Percentiles rank a stretch among this genome's conserved stretches.
phyloP scores from a whole-genome alignment of 73 alveolate species.

The Tetrahymena borealis region DNA sequence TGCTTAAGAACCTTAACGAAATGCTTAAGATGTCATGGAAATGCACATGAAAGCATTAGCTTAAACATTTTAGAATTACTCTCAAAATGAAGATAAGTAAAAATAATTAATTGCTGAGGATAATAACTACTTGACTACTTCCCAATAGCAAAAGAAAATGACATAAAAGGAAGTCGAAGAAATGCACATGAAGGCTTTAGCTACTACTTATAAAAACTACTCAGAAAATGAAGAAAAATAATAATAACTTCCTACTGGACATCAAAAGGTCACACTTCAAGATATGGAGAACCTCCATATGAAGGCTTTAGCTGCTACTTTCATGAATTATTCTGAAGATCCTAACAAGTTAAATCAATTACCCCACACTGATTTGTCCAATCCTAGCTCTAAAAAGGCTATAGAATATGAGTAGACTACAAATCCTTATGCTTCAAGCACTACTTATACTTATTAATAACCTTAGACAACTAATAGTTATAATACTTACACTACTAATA shows the following conservation, averaged over 20 bases:
- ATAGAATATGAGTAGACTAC: not conserved
- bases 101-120: not conserved
- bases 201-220: not conserved
- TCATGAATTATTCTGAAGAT: not conserved
- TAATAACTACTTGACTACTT: not conserved
- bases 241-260: not conserved
- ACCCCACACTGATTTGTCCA: not conserved
- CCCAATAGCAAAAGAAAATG: not conserved
- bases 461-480: not conserved
- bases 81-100: not conserved
- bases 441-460: no score
- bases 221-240: not conserved
- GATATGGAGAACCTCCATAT: not conserved
- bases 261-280: not conserved
- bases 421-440: not conserved
- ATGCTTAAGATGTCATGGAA: not conserved
- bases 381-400: not conserved
- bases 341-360: not conserved
- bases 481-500: not conserved
- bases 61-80: not conserved
- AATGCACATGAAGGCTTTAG: not conserved
- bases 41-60: not conserved
- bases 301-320: not conserved
- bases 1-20: not conserved
- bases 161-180: not conserved